Conservation (phyloP, 1,284 basidiomycete genomes). For the Inonotus hispidus region DNA sequence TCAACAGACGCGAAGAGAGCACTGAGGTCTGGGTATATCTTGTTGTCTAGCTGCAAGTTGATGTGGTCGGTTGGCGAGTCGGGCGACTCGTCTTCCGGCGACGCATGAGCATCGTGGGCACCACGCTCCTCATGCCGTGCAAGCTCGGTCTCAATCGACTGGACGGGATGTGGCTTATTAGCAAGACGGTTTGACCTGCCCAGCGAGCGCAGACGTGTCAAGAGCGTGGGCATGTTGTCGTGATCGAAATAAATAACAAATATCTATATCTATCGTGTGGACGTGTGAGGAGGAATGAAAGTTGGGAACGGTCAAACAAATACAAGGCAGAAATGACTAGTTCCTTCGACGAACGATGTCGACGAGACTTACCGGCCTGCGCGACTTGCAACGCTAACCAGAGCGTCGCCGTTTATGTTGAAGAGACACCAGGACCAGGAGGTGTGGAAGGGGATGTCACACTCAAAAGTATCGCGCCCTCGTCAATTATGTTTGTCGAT, state of each 20-base stretch:
- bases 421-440: background rate
- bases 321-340: background rate
- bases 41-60: conserved; percentile 1
- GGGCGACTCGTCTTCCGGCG: background rate
- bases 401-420: background rate
- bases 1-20: conserved; percentile 6
- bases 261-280: background rate
- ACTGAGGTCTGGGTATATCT: conserved; percentile 12
- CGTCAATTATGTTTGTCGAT: background rate
- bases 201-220: conserved; percentile 12
- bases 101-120: background rate
- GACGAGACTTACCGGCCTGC: background rate
- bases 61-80: background rate
- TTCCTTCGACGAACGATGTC: background rate
- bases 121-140: background rate
- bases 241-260: background rate
- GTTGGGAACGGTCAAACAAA: background rate
- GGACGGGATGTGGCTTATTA: background rate
- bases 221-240: conserved; percentile 14
- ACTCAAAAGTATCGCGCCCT: background rate
- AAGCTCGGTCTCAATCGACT: background rate
- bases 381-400: background rate
- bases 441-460: background rate
- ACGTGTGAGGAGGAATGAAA: background rate
- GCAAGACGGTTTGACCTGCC: background rate